These are phyloP conservation scores for Lipomyces chichibuensis DNA, from an alignment of 805 yeast genomes.

Conservation along the genomic window DNA sequence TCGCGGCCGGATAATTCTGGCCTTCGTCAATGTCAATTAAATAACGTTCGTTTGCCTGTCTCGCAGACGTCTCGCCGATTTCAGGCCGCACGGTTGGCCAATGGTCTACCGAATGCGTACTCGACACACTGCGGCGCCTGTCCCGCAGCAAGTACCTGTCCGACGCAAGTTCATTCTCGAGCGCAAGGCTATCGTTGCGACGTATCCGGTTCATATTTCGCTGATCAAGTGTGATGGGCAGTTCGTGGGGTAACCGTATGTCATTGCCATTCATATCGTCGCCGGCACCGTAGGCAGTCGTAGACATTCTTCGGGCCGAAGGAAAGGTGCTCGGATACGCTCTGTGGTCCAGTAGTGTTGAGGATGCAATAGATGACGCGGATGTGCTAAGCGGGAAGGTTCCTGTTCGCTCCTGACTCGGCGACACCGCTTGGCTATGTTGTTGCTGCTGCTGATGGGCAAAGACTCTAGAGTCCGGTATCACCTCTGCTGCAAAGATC, in stretches of 20 bases:
- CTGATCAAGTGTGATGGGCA: conserved; percentile 13
- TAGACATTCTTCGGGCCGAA: conserved; percentile 13
- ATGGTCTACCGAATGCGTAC: neutral
- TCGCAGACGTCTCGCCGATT: neutral
- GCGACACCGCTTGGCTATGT: neutral
- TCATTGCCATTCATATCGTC: conserved; percentile 6
- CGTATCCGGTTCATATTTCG: conserved; percentile 20
- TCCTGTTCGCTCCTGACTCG: neutral
- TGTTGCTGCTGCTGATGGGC: conserved; percentile 21
- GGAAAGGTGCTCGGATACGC: conserved; percentile 15
- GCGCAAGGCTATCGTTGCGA: conserved; percentile 17
- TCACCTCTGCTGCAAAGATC: conserved; percentile 19
- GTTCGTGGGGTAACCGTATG: neutral
- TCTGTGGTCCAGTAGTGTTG: conserved; percentile 28
- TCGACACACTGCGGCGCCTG: neutral
- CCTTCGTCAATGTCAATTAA: conserved; percentile 4
- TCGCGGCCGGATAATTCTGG: neutral
- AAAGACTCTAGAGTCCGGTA: conserved; percentile 16
- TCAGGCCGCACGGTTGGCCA: neutral
- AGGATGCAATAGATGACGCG: conserved; percentile 23
- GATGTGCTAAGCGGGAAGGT: conserved; percentile 8
- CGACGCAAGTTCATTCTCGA: conserved; percentile 11
- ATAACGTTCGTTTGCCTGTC: conserved; percentile 7
- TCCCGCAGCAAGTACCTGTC: conserved; percentile 8
- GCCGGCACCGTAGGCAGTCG: conserved; percentile 15